Percentiles rank a stretch among this genome's conserved stretches.
These are phyloP conservation scores for Termitomyces bulborhizus DNA, from an alignment of 768 basidiomycete species.

Conservation along the genomic window DNA sequence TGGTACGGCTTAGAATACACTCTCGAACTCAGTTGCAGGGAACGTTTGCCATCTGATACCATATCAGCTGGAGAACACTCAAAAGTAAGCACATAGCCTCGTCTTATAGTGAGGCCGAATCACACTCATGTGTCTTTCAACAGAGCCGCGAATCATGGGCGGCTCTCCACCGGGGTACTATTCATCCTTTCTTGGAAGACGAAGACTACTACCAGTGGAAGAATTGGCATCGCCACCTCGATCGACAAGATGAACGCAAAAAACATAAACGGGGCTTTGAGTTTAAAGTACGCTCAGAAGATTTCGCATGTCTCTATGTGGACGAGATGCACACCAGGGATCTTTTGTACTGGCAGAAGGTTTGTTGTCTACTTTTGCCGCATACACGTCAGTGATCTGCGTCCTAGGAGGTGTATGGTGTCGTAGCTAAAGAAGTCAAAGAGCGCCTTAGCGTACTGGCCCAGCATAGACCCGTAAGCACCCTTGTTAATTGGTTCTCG, in stretches of 20 bases:
- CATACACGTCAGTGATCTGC: neutral
- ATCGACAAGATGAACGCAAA: conserved; percentile 28
- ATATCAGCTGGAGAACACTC: conserved; percentile 33
- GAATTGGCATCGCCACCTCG: conserved; percentile 38
- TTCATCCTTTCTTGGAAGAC: conserved; percentile 33
- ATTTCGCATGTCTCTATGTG: conserved; percentile 27
- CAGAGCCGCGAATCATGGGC: conserved; percentile 43
- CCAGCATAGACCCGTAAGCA: conserved; percentile 24
- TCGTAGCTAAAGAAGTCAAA: conserved; percentile 20
- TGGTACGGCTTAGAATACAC: conserved; percentile 41
- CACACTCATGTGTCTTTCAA: neutral
- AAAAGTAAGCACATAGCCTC: conserved; percentile 20
- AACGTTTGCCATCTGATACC: conserved; percentile 25
- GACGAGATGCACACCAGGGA: conserved; percentile 30
- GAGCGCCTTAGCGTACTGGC: conserved; percentile 22
- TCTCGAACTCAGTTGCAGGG: conserved; percentile 32
- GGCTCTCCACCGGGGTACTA: conserved; percentile 28
- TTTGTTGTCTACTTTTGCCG: neutral
- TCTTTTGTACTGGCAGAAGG: conserved; percentile 29
- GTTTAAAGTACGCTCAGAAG: conserved; percentile 25
- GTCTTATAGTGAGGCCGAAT: neutral
- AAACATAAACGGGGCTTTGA: conserved; percentile 24
- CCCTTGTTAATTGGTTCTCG: neutral
- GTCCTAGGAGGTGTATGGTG: conserved; percentile 27
- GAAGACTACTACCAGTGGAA: conserved; percentile 38